These are phyloP conservation scores for Golubevia sp. DNA, from an alignment of 1,284 basidiomycete genomes.

Conservation along the genomic window DNA sequence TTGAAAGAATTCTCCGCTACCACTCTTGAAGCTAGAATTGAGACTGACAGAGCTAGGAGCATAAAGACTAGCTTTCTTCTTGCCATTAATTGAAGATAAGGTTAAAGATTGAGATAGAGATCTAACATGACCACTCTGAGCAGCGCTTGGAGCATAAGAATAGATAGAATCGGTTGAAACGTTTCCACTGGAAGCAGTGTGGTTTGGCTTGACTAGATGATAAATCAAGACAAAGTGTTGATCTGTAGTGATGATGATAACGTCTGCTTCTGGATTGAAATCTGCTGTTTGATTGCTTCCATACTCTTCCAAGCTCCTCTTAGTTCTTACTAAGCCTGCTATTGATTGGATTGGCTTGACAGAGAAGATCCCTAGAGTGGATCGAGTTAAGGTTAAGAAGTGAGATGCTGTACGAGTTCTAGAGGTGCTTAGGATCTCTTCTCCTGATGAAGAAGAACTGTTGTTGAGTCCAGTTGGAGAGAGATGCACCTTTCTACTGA, in stretches of 20 bases:
- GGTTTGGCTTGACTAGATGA: background rate
- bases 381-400: conserved; percentile 19
- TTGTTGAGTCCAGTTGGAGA: conserved; percentile 33
- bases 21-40: background rate
- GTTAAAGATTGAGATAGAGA: conserved; percentile 1
- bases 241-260: conserved; percentile 7
- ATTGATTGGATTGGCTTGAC: conserved; percentile 47
- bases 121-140: background rate
- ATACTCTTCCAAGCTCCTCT: conserved; percentile 41
- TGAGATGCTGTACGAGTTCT: conserved; percentile 35
- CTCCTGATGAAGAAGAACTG: conserved; percentile 1
- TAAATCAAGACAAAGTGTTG: background rate
- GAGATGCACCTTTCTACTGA: conserved; percentile 40
- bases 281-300: conserved; percentile 38
- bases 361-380: conserved; percentile 39
- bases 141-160: conserved; percentile 8
- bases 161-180: conserved; percentile 3
- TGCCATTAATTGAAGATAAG: conserved; percentile 10
- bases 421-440: conserved; percentile 15
- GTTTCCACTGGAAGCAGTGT: conserved; percentile 13
- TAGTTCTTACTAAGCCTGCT: conserved; percentile 41
- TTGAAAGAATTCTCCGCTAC: background rate
- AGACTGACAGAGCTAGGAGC: background rate
- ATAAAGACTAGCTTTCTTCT: conserved; percentile 5
- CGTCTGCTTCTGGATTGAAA: conserved; percentile 40